Evolutionary conservation across 768 basidiomycete genomes (phyloP).

Genomic region (Amanita phalloides): DNA sequence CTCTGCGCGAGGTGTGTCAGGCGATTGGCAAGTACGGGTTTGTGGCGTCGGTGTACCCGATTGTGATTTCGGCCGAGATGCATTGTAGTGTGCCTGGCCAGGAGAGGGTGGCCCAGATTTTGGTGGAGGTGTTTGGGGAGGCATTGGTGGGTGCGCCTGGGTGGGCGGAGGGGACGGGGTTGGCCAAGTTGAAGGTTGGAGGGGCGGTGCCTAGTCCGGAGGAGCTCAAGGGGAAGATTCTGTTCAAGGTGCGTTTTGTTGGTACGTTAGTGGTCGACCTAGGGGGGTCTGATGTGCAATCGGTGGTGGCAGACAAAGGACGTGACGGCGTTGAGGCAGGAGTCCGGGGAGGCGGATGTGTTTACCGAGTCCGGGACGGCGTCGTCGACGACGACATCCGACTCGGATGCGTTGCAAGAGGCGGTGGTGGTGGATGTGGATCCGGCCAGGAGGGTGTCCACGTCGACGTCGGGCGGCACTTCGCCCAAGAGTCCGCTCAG

Average conservation of each 20-base stretch:
- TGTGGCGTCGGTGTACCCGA: slow-evolving; percentile 79
- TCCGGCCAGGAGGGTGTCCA: neutral
- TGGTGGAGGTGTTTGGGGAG: slow-evolving; percentile 43
- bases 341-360: neutral
- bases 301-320: slow-evolving; percentile 12
- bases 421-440: slow-evolving; percentile 12
- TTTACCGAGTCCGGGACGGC: slow-evolving; percentile 13
- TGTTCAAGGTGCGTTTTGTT: slow-evolving; percentile 55
- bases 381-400: slow-evolving; percentile 14
- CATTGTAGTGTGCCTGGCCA: slow-evolving; percentile 79
- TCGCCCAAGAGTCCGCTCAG: slow-evolving; percentile 1
- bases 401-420: slow-evolving; percentile 14
- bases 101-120: slow-evolving; percentile 64
- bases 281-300: neutral
- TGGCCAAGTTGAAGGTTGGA: slow-evolving; percentile 33
- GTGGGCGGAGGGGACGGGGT: slow-evolving; percentile 14
- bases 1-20: slow-evolving; percentile 69
- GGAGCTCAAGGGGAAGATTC: slow-evolving; percentile 62
- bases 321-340: neutral
- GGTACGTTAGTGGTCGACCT: no score
- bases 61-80: slow-evolving; percentile 89
- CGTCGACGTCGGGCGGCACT: neutral
- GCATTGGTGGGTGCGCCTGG: slow-evolving; percentile 21
- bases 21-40: slow-evolving; percentile 89
- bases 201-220: slow-evolving; percentile 72